phyloP scores from a whole-genome alignment of 1,284 basidiomycete genomes.

The Bjerkandera adusta region DNA sequence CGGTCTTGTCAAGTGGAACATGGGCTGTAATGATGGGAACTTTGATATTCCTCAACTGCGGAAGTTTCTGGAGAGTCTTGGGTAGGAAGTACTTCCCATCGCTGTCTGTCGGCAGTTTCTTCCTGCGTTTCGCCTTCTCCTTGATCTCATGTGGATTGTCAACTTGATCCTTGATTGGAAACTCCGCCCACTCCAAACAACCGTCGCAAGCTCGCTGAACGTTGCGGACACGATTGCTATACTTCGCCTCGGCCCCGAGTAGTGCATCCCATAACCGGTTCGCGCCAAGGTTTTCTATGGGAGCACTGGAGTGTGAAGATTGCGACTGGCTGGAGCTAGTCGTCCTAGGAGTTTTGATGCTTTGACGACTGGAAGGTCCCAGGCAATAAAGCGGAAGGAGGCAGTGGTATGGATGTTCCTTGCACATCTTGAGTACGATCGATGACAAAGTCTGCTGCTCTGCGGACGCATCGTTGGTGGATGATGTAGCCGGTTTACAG shows the following conservation, averaged over 20 bases:
- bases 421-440: constrained; percentile 76
- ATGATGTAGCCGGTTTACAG: constrained; percentile 37
- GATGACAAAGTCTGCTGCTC: constrained; percentile 67
- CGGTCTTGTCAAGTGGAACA: constrained; percentile 70
- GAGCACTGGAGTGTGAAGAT: no score
- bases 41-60: constrained; percentile 49
- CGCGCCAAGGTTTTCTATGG: no score
- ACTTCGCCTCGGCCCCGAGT: no score
- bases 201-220: constrained; percentile 73
- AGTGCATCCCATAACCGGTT: no score
- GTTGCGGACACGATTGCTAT: constrained; percentile 49
- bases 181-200: constrained; percentile 81
- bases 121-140: constrained; percentile 28
- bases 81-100: constrained; percentile 22
- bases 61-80: no score
- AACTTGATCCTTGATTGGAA: constrained; percentile 46
- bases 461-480: constrained; percentile 26
- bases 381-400: constrained; percentile 88
- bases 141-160: constrained; percentile 17
- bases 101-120: no score
- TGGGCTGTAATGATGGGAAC: constrained; percentile 83
- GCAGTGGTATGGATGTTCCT: constrained; percentile 93
- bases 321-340: no score
- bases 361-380: no score
- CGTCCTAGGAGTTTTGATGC: no score